Evolutionary conservation across 768 basidiomycete genomes (phyloP), one percentile per base, ranked within the genome.

Genomic region (Tricholoma matsutake): DNA sequence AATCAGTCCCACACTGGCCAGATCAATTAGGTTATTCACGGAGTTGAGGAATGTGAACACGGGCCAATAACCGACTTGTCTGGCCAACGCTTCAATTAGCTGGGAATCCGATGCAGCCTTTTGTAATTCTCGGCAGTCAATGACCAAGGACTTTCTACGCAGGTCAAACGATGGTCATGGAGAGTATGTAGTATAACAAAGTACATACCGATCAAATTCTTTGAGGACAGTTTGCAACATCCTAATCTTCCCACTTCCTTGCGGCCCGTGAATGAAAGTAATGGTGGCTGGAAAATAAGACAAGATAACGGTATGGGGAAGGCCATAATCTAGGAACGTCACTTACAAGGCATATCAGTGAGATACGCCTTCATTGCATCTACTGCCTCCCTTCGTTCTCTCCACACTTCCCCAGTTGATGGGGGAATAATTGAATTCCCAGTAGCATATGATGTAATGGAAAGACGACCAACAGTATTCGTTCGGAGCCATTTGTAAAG

Each of bases 1-100:
- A 65, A 97, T 97, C n/a, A 98, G 69, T 1, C 96, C 96, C 45
- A 95, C 84, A 61, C 88, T 89, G 1, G 93, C 94, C n/a, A 98
- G 81, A 70, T 98, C 96, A 62, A 98, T 85, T 59, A 98, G 75
- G 63, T 84, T 89, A 67, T 84, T 91, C 69, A 93, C 74, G 0
- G 91, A 93, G 67, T 88, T 87, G 54, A 93, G 76, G 75, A 94
- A 90, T 4, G 88, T 88, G 74, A 97, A 96, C 6, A 93, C 81
- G 4, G 95, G 96, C 81, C 87, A 89, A 69, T 93, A 94, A 35
- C 96, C 95, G 0, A 91, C 93, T 67, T 97, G 92, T 6, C 73
- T 75, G 0, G 96, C 94, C 8, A 98, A 77, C 5, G 78, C 78
- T 22, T 78, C 78, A 2, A 96, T 78, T 10, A 94, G 79, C n/a